Evolutionary conservation across 2,329 filamentous ascomycete genomes (phyloP).

Genomic region (Huntiella savannae): DNA sequence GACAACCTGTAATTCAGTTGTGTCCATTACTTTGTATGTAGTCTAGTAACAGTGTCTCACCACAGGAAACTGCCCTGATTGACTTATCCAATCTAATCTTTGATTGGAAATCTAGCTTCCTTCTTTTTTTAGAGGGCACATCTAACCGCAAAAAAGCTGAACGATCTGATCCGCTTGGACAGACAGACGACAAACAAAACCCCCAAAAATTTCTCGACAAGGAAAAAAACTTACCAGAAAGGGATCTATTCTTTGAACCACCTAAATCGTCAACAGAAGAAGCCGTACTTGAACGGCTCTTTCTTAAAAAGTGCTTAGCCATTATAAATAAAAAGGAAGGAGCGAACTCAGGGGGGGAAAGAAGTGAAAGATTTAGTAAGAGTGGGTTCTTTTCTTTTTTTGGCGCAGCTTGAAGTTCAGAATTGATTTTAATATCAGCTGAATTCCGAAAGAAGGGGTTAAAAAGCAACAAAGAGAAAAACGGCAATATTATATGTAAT

Average conservation of each 20-base stretch:
- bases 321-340: conserved; percentile 5
- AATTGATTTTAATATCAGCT: too few species aligned
- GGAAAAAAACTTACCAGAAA: conserved; percentile 8
- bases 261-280: conserved; percentile 3
- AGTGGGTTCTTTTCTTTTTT: too few species aligned
- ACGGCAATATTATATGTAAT: too few species aligned
- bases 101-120: not conserved
- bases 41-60: not conserved
- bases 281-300: conserved; percentile 8
- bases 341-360: conserved; percentile 5
- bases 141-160: not conserved
- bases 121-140: not conserved
- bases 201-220: not conserved
- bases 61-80: not conserved
- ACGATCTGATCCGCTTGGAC: not conserved
- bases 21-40: not conserved
- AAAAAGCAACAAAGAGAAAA: too few species aligned
- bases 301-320: conserved; percentile 10
- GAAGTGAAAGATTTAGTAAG: not conserved
- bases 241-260: conserved; percentile 5
- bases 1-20: too few species aligned
- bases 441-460: too few species aligned
- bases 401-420: too few species aligned
- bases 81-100: not conserved
- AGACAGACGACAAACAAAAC: not conserved